phyloP scores from a whole-genome alignment of 1,284 basidiomycete genomes.

The Macrocystidia cucumis region DNA sequence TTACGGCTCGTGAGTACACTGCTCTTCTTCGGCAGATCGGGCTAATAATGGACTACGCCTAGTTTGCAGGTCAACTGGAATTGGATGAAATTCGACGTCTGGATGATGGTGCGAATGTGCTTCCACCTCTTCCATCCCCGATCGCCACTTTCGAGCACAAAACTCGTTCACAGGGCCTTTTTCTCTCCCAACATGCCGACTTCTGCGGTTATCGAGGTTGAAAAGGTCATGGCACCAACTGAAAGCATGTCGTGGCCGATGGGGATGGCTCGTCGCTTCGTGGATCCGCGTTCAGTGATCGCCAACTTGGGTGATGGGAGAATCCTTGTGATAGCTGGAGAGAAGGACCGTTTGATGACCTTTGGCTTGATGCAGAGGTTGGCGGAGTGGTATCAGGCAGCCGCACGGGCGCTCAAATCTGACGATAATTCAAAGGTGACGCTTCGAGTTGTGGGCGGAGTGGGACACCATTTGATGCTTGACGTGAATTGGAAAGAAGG shows the following conservation, averaged over 20 bases:
- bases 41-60: neutral
- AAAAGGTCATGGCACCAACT: slow-evolving; percentile 6
- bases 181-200: slow-evolving; percentile 6
- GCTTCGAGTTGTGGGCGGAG: neutral
- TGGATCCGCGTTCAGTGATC: slow-evolving; percentile 7
- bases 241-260: slow-evolving; percentile 11
- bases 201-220: slow-evolving; percentile 3
- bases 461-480: slow-evolving; percentile 1
- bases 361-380: slow-evolving; percentile 7
- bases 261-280: slow-evolving; percentile 10
- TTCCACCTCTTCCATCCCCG: slow-evolving; percentile 10
- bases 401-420: too few relatives aligned
- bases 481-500: neutral
- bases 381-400: slow-evolving; percentile 6
- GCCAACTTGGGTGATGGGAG: slow-evolving; percentile 2
- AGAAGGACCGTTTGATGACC: slow-evolving; percentile 9
- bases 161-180: slow-evolving; percentile 11
- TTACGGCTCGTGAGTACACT: slow-evolving; percentile 9
- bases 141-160: slow-evolving; percentile 10
- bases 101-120: slow-evolving; percentile 7
- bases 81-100: slow-evolving; percentile 9
- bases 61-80: slow-evolving; percentile 9
- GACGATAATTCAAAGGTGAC: neutral
- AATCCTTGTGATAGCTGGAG: slow-evolving; percentile 8
- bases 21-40: neutral